These are phyloP conservation scores for Ilex aquifolium DNA, from an alignment of 257 asterid genomes.

Conservation along the genomic window DNA sequence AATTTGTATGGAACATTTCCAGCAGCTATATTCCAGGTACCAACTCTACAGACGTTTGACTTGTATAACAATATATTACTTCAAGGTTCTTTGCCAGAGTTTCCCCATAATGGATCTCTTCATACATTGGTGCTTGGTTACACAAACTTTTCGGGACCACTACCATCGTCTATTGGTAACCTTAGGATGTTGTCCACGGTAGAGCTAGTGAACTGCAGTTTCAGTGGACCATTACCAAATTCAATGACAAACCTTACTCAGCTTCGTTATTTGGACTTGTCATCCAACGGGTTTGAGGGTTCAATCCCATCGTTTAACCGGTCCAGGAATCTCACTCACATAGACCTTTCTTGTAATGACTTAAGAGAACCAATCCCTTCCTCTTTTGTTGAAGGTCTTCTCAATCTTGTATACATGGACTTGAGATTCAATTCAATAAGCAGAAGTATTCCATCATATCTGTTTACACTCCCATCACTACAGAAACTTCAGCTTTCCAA, in stretches of 20 bases:
- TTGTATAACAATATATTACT: background rate
- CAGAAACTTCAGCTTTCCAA: background rate
- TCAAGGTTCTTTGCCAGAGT: background rate
- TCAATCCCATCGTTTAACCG: background rate
- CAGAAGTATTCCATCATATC: background rate
- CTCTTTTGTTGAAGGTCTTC: background rate
- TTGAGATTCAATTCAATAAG: background rate
- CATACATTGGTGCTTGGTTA: background rate
- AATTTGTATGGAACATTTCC: background rate
- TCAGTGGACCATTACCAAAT: background rate
- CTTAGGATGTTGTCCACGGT: background rate
- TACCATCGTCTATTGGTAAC: background rate
- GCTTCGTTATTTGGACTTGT: background rate
- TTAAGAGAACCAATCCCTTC: background rate
- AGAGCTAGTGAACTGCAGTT: background rate
- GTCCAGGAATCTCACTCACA: background rate
- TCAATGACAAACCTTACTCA: background rate
- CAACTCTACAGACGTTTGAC: background rate
- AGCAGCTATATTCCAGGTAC: background rate
- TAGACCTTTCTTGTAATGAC: background rate
- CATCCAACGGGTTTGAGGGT: background rate
- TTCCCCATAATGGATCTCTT: background rate
- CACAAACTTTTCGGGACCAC: background rate
- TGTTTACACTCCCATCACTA: background rate
- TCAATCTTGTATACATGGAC: background rate